Evolutionary conservation across 257 asterid species (phyloP).

Genomic region (Solanum ossicruentum): DNA sequence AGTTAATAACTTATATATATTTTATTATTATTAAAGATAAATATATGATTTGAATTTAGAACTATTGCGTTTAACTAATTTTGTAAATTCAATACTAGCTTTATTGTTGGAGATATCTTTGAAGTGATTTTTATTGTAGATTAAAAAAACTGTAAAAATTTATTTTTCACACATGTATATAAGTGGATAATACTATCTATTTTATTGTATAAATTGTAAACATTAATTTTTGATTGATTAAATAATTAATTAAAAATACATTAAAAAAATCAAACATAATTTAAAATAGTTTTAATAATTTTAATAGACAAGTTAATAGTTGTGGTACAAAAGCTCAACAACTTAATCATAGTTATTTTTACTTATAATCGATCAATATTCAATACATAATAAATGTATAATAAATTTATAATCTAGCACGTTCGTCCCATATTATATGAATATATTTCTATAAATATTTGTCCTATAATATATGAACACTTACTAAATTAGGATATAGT

Average conservation of each 20-base stretch:
- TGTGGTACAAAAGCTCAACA: neutral
- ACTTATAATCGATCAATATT: neutral
- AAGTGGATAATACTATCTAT: neutral
- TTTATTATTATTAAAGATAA: neutral
- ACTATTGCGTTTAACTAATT: neutral
- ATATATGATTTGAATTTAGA: neutral
- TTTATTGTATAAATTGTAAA: neutral
- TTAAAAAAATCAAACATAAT: neutral
- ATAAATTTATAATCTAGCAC: neutral
- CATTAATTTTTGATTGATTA: neutral
- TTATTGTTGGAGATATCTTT: too few species aligned
- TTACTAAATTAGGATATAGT: too few species aligned
- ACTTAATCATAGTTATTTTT: too few species aligned
- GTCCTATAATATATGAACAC: too few species aligned
- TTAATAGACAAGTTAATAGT: neutral
- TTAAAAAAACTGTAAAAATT: neutral
- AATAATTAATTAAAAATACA: neutral
- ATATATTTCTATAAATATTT: too few species aligned
- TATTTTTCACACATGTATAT: neutral
- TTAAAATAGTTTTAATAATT: neutral
- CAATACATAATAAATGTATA: neutral
- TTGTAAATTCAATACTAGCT: too few species aligned
- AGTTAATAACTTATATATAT: neutral
- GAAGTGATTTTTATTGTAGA: neutral
- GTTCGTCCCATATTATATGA: too few species aligned